Percentiles rank a stretch among this genome's conserved stretches.
Evolutionary conservation across 768 basidiomycete species (phyloP).

Genomic region (Boletus barrowsii): DNA sequence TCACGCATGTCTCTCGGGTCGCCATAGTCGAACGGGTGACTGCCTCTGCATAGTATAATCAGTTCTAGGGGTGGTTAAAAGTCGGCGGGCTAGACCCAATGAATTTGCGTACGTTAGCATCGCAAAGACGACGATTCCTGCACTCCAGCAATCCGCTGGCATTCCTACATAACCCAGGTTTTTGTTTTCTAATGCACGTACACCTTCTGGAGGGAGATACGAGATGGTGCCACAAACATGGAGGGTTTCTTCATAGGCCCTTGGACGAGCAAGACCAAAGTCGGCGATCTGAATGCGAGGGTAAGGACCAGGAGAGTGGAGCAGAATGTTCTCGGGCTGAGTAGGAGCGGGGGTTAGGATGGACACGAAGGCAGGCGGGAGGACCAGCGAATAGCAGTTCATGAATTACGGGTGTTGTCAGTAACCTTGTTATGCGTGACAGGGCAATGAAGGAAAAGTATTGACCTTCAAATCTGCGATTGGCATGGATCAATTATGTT

Average conservation of each 20-base stretch:
- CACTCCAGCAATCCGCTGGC: slow-evolving; percentile 91
- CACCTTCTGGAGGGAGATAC: slow-evolving; percentile 83
- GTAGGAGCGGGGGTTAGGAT: neutral
- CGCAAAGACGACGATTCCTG: slow-evolving; percentile 75
- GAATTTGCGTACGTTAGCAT: slow-evolving; percentile 71
- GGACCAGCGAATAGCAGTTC: neutral
- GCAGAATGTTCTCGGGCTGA: slow-evolving; percentile 81
- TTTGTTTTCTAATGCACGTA: slow-evolving; percentile 73
- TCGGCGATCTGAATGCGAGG: slow-evolving; percentile 84
- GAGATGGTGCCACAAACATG: slow-evolving; percentile 88
- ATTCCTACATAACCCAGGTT: slow-evolving; percentile 72
- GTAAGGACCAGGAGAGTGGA: slow-evolving; percentile 77
- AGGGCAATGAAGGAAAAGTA: neutral
- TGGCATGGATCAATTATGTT: neutral
- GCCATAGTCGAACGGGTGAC: slow-evolving; percentile 75
- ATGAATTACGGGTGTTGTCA: neutral
- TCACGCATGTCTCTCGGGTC: slow-evolving; percentile 18
- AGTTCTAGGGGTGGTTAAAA: neutral
- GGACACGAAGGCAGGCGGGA: neutral
- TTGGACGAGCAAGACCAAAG: slow-evolving; percentile 79
- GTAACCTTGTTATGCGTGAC: neutral
- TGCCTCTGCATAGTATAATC: slow-evolving; percentile 44
- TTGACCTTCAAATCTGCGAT: slow-evolving; percentile 62
- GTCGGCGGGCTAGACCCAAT: neutral
- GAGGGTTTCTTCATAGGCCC: slow-evolving; percentile 76